Conservation (phyloP, 768 basidiomycete genomes). For the Daedaleopsis sinensis region DNA sequence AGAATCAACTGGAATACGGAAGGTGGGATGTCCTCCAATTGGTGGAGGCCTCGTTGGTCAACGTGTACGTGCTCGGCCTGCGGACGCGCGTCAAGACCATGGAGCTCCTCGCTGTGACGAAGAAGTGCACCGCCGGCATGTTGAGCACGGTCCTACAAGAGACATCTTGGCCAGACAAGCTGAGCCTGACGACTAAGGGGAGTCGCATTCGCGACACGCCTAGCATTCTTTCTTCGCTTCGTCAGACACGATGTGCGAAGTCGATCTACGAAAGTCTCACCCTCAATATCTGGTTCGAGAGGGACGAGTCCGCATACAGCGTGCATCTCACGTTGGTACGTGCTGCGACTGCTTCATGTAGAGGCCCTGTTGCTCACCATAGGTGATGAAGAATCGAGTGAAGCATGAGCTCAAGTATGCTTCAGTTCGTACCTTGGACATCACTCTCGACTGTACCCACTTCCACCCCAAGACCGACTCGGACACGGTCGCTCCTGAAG, state of each 20-base stretch:
- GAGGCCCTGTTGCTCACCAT: too few species aligned
- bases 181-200: neutral
- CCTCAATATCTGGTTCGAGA: too few species aligned
- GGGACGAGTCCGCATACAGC: too few species aligned
- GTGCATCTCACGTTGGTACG: too few species aligned
- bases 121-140: neutral
- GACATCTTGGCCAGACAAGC: neutral
- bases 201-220: neutral
- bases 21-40: neutral
- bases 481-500: neutral
- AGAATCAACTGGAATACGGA: neutral
- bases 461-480: neutral
- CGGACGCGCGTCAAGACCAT: neutral
- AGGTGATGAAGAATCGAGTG: too few species aligned
- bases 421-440: neutral
- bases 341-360: too few species aligned
- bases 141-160: neutral
- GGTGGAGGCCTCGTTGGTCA: neutral
- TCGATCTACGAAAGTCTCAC: too few species aligned
- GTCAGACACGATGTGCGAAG: neutral
- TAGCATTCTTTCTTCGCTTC: neutral
- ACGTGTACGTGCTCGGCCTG: neutral
- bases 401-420: too few species aligned
- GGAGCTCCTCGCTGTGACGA: neutral
- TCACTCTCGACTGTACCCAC: neutral